phyloP scores from a whole-genome alignment of 495 filamentous ascomycete species.

The Pseudomonodictys pantanalensis region DNA sequence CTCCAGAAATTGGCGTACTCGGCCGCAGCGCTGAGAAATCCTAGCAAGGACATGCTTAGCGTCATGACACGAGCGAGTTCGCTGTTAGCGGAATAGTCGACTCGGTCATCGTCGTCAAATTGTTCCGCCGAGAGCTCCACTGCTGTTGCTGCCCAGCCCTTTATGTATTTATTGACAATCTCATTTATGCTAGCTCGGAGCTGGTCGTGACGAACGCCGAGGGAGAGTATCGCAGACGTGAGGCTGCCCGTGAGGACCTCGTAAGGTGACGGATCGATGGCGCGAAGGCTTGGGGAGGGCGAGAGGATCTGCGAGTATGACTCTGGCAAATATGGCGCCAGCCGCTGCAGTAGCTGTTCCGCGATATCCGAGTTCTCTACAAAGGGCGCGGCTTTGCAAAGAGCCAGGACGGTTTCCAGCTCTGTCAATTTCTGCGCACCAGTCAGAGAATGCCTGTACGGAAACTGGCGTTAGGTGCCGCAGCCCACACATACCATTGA shows the following conservation, averaged over 20 bases:
- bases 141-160: slow-evolving; percentile 34
- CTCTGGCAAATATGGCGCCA: slow-evolving; percentile 80
- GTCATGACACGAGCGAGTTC: slow-evolving; percentile 63
- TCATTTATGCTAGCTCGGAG: slow-evolving; percentile 60
- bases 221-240: slow-evolving; percentile 69
- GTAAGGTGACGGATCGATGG: slow-evolving; percentile 83
- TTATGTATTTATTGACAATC: slow-evolving; percentile 63
- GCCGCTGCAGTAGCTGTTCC: slow-evolving; percentile 65
- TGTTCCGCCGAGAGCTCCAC: slow-evolving; percentile 27
- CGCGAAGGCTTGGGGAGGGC: slow-evolving; percentile 75
- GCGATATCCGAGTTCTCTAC: slow-evolving; percentile 66
- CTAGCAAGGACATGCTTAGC: slow-evolving; percentile 75
- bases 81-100: slow-evolving; percentile 47
- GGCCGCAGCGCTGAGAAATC: slow-evolving; percentile 79
- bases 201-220: slow-evolving; percentile 66
- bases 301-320: slow-evolving; percentile 73
- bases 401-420: slow-evolving; percentile 80
- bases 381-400: slow-evolving; percentile 80
- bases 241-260: slow-evolving; percentile 79
- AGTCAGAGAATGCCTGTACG: slow-evolving; percentile 7
- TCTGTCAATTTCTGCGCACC: slow-evolving; percentile 63
- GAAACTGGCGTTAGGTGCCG: neutral
- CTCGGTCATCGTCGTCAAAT: slow-evolving; percentile 30
- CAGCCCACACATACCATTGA: slow-evolving; percentile 35
- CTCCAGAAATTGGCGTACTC: slow-evolving; percentile 76